Base-by-base conservation (phyloP, 2,329 filamentous ascomycete genomes). In the Botrytis galanthina region DNA sequence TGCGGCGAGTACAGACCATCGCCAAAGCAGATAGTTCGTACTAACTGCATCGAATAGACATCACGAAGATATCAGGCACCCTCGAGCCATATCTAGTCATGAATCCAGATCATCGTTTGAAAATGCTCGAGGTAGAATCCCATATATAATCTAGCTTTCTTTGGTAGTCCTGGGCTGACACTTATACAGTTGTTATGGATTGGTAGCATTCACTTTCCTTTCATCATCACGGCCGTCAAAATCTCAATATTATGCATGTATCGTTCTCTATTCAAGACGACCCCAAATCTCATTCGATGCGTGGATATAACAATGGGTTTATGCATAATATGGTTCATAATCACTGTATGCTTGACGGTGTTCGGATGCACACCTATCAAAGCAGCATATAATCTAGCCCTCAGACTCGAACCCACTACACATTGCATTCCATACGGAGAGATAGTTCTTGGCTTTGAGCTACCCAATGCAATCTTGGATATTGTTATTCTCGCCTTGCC, bases 241-340 rank as follows among this genome's bases (percentile, higher is more conserved):
- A 57, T 73, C 39, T 73, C 71, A 16, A 69, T 73, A 32, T 39
- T 73, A 61, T 69, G 63, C 51, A 48, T 69, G 59, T 73, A 73
- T 35, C 71, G 42, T 42, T 73, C 71, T 32, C 18, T 73, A n/a
- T 73, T 73, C 54, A 51, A 8, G 32, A 69, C 37, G 5, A 54
- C n/a, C 4, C 32, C 59, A 69, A 57, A 59, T 37, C 59, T 68
- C 26, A 73, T 48, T 73, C 54, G 71, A 35, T 60, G 10, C 35
- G 42, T 69, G 35, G n/a, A 48, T 48, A 32, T 39, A 20, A 29
- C 57, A 61, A 61, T 61, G 42, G 51, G 22, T 32, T 46, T 73
- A 39, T 69, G 71, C 54, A 61, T 26, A 48, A 32, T 51, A 26
- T 73, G 71, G 71, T 51, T 54, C 20, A 73, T 73, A 10, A 32